Conservation (phyloP, 345 rosid species). For the Linum lewisii region DNA sequence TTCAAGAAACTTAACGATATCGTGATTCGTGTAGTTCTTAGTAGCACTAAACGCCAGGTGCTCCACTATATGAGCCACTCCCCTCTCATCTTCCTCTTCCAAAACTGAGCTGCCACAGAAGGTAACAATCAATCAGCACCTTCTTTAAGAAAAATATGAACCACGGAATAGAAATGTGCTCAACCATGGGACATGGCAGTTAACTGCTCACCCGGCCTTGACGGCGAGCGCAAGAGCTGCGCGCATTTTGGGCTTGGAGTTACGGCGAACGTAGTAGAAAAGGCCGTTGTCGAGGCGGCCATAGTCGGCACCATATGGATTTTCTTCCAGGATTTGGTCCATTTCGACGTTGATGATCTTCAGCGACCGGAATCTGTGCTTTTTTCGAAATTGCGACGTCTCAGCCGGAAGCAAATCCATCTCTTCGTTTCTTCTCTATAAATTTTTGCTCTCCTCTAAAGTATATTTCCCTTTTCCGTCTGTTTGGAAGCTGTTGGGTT, state of each 20-base stretch:
- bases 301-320: constrained; percentile 64
- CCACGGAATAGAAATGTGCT: not conserved
- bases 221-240: constrained; percentile 86
- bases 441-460: not conserved
- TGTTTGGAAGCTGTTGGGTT: no score
- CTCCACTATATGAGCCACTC: constrained; percentile 92
- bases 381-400: constrained; percentile 41
- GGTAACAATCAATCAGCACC: constrained; percentile 26
- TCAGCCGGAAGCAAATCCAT: constrained; percentile 70
- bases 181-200: not conserved
- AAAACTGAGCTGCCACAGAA: constrained; percentile 85
- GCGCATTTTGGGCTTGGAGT: constrained; percentile 81
- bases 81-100: constrained; percentile 94
- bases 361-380: constrained; percentile 76
- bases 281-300: constrained; percentile 84
- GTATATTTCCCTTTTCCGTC: no score
- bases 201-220: constrained; percentile 52
- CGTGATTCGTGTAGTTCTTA: constrained; percentile 70
- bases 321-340: constrained; percentile 39
- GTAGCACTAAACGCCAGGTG: constrained; percentile 97
- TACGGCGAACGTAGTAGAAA: constrained; percentile 69
- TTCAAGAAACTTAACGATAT: constrained; percentile 79
- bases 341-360: constrained; percentile 55
- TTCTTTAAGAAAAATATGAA: not conserved
- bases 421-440: constrained; percentile 1